A percentile compares a stretch with the other conserved stretches of the same genome.
Evolutionary conservation across 2,329 filamentous ascomycete genomes (phyloP).

Genomic region (Paraconiothyrium sp.): DNA sequence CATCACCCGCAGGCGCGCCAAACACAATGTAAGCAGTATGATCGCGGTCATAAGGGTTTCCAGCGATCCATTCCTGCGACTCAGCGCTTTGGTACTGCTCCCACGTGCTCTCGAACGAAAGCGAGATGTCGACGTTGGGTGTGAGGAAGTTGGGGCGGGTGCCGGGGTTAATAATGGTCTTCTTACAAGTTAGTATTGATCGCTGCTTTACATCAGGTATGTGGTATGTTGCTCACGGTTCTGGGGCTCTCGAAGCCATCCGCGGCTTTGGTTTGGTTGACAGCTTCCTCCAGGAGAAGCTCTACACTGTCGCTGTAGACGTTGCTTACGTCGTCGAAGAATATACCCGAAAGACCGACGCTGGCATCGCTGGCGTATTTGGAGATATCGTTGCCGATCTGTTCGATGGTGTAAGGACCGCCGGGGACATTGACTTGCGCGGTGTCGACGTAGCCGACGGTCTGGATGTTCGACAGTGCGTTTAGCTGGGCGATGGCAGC

Average conservation of each 20-base stretch:
- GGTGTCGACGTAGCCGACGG: slow-evolving; percentile 60
- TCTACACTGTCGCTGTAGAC: slow-evolving; percentile 1
- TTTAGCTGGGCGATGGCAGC: slow-evolving; percentile 29
- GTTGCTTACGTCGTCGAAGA: slow-evolving; percentile 13
- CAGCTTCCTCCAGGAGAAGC: neutral
- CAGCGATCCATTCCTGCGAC: slow-evolving; percentile 1
- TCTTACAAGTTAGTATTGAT: neutral
- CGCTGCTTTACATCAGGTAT: neutral
- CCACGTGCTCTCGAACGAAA: slow-evolving; percentile 6
- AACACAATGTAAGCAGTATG: slow-evolving; percentile 4
- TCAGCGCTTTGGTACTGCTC: neutral
- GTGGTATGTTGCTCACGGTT: neutral
- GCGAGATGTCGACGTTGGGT: slow-evolving; percentile 5
- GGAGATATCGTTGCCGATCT: neutral
- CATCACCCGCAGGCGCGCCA: slow-evolving; percentile 1
- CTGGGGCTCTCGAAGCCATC: neutral
- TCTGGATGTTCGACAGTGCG: slow-evolving; percentile 54
- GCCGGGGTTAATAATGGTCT: slow-evolving; percentile 13
- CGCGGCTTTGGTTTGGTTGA: neutral
- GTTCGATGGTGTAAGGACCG: slow-evolving; percentile 3
- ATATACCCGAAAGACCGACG: neutral
- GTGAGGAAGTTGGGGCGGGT: slow-evolving; percentile 11
- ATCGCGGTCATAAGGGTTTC: slow-evolving; percentile 10
- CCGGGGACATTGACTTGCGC: slow-evolving; percentile 2
- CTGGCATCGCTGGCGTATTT: slow-evolving; percentile 6